phyloP scores from a whole-genome alignment of 148 eudicot species.

The Chenopodium berlandieri region DNA sequence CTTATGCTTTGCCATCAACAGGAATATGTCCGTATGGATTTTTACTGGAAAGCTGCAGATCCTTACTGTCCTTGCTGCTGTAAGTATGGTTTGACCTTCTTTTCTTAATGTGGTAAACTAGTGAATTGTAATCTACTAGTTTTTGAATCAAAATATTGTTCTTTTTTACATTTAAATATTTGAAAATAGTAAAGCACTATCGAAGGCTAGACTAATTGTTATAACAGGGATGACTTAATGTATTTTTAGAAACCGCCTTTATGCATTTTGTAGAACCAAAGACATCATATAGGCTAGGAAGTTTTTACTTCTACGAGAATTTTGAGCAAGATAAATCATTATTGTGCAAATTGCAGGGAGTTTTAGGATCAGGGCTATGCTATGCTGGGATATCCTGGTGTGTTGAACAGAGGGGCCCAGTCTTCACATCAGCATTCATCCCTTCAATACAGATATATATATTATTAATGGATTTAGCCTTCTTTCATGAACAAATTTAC shows the following conservation, averaged over 20 bases:
- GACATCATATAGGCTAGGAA: neutral
- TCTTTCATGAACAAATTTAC: slow-evolving; percentile 59
- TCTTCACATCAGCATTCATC: slow-evolving; percentile 71
- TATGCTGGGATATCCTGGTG: slow-evolving; percentile 77
- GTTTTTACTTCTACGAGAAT: neutral
- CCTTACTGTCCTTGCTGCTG: slow-evolving; percentile 46
- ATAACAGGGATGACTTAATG: slow-evolving; percentile 1
- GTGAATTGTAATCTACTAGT: neutral
- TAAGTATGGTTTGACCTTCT: slow-evolving; percentile 34
- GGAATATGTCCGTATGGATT: slow-evolving; percentile 48
- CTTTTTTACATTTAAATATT: neutral
- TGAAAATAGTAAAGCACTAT: too few relatives aligned
- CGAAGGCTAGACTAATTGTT: neutral
- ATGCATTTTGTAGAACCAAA: neutral
- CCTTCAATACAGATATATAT: slow-evolving; percentile 59
- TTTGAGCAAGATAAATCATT: neutral
- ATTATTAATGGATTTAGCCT: slow-evolving; percentile 39
- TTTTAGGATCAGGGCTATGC: slow-evolving; percentile 65
- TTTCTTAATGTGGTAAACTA: neutral
- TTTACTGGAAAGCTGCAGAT: slow-evolving; percentile 53
- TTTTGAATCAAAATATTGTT: neutral
- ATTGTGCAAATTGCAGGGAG: slow-evolving; percentile 44
- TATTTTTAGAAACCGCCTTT: slow-evolving; percentile 10
- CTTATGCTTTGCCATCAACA: slow-evolving; percentile 38
- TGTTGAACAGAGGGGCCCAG: slow-evolving; percentile 67